These are phyloP conservation scores for Penicillium sp. DNA, from an alignment of 2,329 filamentous ascomycete species.

Conservation along the genomic window DNA sequence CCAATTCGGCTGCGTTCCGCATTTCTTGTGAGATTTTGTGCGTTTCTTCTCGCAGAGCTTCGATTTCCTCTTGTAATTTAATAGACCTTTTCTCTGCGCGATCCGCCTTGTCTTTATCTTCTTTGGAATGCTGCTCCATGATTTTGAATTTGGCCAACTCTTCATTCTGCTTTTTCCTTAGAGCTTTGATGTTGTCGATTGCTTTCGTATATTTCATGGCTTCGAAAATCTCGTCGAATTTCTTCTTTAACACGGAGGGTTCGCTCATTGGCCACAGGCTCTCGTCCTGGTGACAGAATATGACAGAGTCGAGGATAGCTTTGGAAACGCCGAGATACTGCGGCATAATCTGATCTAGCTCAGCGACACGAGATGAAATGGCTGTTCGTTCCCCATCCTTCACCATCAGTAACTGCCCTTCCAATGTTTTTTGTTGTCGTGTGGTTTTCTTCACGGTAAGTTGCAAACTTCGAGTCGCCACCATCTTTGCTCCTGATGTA, in stretches of 20 bases:
- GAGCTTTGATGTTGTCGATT: slow-evolving; percentile 86
- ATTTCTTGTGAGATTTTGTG: slow-evolving; percentile 52
- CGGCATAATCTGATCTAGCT: slow-evolving; percentile 80
- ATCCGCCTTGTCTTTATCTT: slow-evolving; percentile 79
- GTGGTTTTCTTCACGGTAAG: slow-evolving; percentile 79
- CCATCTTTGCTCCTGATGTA: slow-evolving; percentile 73
- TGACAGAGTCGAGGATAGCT: slow-evolving; percentile 87
- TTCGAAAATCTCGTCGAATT: slow-evolving; percentile 97
- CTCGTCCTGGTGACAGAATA: slow-evolving; percentile 98
- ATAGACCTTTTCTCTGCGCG: slow-evolving; percentile 63
- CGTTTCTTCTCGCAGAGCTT: slow-evolving; percentile 58
- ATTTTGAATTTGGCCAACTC: slow-evolving; percentile 69
- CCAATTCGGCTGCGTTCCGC: slow-evolving; percentile 44
- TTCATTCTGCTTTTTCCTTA: slow-evolving; percentile 78
- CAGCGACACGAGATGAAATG: slow-evolving; percentile 73
- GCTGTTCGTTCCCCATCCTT: slow-evolving; percentile 75
- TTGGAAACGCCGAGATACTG: slow-evolving; percentile 83
- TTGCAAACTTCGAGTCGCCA: slow-evolving; percentile 78
- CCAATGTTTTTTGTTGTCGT: slow-evolving; percentile 75
- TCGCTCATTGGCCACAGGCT: slow-evolving; percentile 96
- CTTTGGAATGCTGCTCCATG: slow-evolving; percentile 71
- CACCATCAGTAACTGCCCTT: slow-evolving; percentile 70
- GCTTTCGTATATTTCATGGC: slow-evolving; percentile 95
- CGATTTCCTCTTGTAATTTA: slow-evolving; percentile 60
- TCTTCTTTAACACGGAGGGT: slow-evolving; percentile 78